Percentiles rank a stretch among this genome's conserved stretches.
Conservation (phyloP, 768 basidiomycete species). For the Amanita rimosa region DNA sequence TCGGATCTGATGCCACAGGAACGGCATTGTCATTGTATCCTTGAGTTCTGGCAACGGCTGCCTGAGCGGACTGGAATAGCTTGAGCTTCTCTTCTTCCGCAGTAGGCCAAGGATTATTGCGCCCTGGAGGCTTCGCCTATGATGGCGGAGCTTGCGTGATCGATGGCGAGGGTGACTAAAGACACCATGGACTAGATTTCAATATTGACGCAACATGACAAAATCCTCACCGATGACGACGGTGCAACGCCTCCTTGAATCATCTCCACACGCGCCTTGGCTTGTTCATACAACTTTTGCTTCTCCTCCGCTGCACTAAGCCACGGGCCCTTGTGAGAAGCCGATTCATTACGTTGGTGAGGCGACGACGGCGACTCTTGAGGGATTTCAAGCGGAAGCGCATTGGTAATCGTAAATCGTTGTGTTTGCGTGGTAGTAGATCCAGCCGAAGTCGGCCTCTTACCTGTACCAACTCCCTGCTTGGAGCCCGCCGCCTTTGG, state of each 20-base stretch:
- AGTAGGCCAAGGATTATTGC: slow-evolving; percentile 37
- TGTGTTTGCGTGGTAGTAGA: slow-evolving; percentile 14
- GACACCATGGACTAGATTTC: slow-evolving; percentile 1
- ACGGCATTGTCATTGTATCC: slow-evolving; percentile 18
- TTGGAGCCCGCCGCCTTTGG: slow-evolving; percentile 7
- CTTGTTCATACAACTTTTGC: slow-evolving; percentile 47
- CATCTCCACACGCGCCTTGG: slow-evolving; percentile 46
- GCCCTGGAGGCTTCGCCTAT: slow-evolving; percentile 9
- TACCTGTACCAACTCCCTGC: slow-evolving; percentile 5
- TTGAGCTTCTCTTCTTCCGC: slow-evolving; percentile 70
- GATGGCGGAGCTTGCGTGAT: slow-evolving; percentile 10
- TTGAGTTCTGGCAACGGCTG: slow-evolving; percentile 51
- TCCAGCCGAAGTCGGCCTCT: slow-evolving; percentile 17
- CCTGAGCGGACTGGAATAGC: slow-evolving; percentile 61
- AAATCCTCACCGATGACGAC: slow-evolving; percentile 22
- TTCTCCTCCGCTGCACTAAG: slow-evolving; percentile 56
- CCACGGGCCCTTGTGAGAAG: slow-evolving; percentile 26
- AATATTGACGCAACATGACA: background rate
- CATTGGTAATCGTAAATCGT: slow-evolving; percentile 32
- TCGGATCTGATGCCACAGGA: slow-evolving; percentile 12
- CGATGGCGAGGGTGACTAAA: slow-evolving; percentile 8
- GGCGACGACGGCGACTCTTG: slow-evolving; percentile 11
- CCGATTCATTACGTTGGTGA: slow-evolving; percentile 5
- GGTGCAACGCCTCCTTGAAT: slow-evolving; percentile 32
- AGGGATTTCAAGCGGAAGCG: slow-evolving; percentile 18